phyloP scores from a whole-genome alignment of 2,329 filamentous ascomycete genomes.

The Ophiostoma ulmi region DNA sequence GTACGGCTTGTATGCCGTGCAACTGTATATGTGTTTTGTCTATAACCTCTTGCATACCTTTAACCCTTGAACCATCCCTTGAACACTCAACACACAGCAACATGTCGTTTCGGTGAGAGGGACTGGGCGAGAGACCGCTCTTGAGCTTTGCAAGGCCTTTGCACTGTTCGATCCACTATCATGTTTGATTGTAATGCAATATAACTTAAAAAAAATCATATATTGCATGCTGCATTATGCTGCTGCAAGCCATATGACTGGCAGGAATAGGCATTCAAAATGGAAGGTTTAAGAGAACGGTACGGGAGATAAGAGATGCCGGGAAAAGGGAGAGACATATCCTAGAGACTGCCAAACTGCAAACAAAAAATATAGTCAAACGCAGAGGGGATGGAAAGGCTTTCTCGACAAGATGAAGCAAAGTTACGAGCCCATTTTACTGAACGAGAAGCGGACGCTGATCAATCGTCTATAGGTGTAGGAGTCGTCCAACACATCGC shows the following conservation, averaged over 20 bases:
- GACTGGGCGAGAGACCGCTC: not conserved
- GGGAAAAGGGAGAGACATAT: not conserved
- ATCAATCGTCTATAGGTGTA: not conserved
- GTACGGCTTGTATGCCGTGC: not conserved
- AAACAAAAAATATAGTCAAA: not conserved
- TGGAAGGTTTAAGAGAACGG: slow-evolving; percentile 9
- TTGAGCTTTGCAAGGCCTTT: not conserved
- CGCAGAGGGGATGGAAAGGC: not conserved
- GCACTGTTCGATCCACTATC: not conserved
- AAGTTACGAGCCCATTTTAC: not conserved
- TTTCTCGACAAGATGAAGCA: not conserved
- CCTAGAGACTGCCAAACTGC: not conserved
- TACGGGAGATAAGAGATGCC: not conserved
- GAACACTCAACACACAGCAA: not conserved
- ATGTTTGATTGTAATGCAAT: not conserved
- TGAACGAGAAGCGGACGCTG: not conserved
- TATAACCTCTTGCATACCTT: not conserved
- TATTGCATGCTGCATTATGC: not conserved
- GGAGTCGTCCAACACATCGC: no score
- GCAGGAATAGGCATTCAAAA: not conserved
- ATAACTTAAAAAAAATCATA: not conserved
- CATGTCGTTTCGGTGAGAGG: not conserved
- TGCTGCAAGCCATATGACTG: not conserved
- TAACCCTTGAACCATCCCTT: not conserved
- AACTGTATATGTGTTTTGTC: not conserved